These are phyloP conservation scores for Sporothrix brasiliensis DNA, from an alignment of 2,329 filamentous ascomycete species.

Conservation along the genomic window DNA sequence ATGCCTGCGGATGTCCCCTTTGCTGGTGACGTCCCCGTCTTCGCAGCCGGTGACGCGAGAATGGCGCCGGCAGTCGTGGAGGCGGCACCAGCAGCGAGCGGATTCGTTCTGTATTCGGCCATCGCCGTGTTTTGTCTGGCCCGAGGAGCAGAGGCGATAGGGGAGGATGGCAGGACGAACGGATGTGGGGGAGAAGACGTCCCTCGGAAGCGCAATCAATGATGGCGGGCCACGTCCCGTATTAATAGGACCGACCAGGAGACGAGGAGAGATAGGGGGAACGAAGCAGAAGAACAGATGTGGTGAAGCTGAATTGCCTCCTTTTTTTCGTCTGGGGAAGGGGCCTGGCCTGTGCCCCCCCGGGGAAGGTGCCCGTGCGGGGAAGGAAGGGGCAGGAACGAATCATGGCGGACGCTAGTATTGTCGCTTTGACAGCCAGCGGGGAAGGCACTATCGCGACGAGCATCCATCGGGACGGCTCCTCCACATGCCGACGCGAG, in stretches of 20 bases:
- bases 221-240: background rate
- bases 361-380: background rate
- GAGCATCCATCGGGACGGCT: background rate
- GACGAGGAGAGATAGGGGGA: background rate
- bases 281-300: background rate
- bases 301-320: too few relatives aligned
- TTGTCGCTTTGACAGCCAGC: too few relatives aligned
- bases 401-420: background rate
- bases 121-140: background rate
- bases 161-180: too few relatives aligned
- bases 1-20: background rate
- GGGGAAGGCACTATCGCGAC: background rate
- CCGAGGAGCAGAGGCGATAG: background rate
- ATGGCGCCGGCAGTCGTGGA: too few relatives aligned
- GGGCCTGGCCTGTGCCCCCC: background rate
- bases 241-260: background rate
- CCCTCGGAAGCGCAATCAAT: background rate
- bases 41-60: background rate
- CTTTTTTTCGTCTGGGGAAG: too few relatives aligned
- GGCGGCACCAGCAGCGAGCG: background rate
- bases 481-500: background rate
- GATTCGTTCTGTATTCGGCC: background rate
- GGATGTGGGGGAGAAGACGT: background rate
- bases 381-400: background rate
- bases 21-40: background rate